Conservation (phyloP, 257 asterid genomes). For the Jasminum sambac region DNA sequence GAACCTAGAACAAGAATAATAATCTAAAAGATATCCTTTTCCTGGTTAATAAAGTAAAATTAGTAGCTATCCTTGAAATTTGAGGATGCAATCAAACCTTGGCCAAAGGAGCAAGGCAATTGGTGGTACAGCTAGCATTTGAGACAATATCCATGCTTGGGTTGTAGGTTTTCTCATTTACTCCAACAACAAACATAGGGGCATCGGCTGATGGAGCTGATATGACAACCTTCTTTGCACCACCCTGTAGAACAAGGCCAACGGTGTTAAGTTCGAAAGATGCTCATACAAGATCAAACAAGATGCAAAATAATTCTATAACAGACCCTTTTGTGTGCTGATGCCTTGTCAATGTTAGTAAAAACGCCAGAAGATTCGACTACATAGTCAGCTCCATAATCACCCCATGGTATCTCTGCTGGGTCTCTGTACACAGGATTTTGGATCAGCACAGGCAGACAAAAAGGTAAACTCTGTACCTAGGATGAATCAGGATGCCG, state of each 20-base stretch:
- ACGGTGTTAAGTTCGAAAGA: constrained; percentile 10
- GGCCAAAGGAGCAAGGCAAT: constrained; percentile 99
- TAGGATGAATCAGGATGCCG: constrained; percentile 7
- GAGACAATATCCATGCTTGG: constrained; percentile 96
- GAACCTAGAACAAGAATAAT: neutral
- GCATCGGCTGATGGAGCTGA: constrained; percentile 99
- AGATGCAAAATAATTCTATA: neutral
- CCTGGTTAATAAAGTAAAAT: neutral
- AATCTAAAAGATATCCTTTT: neutral
- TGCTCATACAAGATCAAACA: constrained; percentile 10
- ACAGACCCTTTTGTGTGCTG: constrained; percentile 80
- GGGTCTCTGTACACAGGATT: constrained; percentile 65
- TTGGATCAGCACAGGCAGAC: constrained; percentile 25
- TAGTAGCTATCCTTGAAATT: neutral
- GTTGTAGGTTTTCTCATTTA: constrained; percentile 77
- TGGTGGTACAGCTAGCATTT: constrained; percentile 98
- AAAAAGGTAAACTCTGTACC: neutral
- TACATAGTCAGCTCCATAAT: constrained; percentile 81
- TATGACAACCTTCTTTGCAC: constrained; percentile 92
- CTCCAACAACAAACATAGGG: constrained; percentile 99
- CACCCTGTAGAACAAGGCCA: constrained; percentile 63
- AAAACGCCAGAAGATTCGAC: constrained; percentile 95
- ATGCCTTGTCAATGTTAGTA: constrained; percentile 82
- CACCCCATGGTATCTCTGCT: constrained; percentile 96
- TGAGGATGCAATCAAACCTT: constrained; percentile 53